Percentiles rank a stretch among this genome's conserved stretches.
These are phyloP conservation scores for Raffaelea arxii DNA, from an alignment of 2,329 filamentous ascomycete genomes.

Conservation along the genomic window DNA sequence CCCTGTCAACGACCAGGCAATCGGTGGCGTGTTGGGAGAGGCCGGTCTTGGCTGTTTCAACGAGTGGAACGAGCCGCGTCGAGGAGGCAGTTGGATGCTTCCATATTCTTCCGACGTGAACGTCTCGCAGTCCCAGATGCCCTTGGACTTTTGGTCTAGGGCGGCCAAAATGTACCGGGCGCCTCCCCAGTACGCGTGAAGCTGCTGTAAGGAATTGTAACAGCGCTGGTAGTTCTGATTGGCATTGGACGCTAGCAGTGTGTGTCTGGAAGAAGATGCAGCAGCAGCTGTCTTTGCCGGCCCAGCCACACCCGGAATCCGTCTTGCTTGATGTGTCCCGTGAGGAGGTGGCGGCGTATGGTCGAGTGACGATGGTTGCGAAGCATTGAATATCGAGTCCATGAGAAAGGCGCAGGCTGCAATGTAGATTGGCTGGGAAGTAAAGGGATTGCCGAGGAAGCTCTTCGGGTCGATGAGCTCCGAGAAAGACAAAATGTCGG, in stretches of 20 bases:
- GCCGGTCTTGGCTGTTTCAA: conserved; percentile 33
- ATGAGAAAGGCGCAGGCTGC: conserved; percentile 82
- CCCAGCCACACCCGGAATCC: not conserved
- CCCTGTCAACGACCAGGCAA: conserved; percentile 82
- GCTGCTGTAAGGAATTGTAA: conserved; percentile 70
- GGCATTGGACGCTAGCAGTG: conserved; percentile 67
- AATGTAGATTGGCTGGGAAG: conserved; percentile 84
- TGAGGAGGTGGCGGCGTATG: conserved; percentile 32
- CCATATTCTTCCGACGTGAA: conserved; percentile 68
- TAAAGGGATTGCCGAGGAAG: conserved; percentile 81
- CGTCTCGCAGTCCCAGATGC: conserved; percentile 68
- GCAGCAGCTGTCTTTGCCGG: conserved; percentile 11
- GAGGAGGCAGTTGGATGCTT: conserved; percentile 47
- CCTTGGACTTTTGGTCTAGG: conserved; percentile 78
- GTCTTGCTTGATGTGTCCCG: not conserved
- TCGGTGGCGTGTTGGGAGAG: conserved; percentile 43
- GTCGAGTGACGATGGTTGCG: conserved; percentile 54
- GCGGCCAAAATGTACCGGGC: conserved; percentile 81
- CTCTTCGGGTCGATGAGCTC: conserved; percentile 79
- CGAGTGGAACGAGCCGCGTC: conserved; percentile 32
- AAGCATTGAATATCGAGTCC: conserved; percentile 65
- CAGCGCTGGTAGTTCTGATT: conserved; percentile 83
- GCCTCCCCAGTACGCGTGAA: conserved; percentile 81
- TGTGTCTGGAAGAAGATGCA: conserved; percentile 48
- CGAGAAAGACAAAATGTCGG: conserved; percentile 78